Evolutionary conservation across 2,329 filamentous ascomycete genomes (phyloP), one percentile per base, ranked within the genome.

Genomic region (Trichoderma sp.): DNA sequence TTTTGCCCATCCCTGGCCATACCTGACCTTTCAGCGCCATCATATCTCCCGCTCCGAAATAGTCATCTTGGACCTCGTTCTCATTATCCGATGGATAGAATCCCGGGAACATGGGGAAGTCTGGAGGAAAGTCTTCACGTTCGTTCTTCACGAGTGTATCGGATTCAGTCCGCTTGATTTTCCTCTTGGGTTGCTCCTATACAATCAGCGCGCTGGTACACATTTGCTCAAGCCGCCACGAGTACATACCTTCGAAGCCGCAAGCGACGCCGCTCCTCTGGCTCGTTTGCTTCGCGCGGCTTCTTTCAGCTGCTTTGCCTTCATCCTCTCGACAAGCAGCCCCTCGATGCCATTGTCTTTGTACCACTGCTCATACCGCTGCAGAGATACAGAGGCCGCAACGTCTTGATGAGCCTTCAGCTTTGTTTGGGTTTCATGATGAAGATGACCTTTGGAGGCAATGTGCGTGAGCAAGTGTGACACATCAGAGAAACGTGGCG

Each of bases 381-480:
- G 86, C 58, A 97, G 84, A 36, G 88, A 80, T 12, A 86, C 80
- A 28, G 87, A 85, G n/a, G 92, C 90, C n/a, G 83, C 83, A n/a
- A 85, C 81, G 73, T 97, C 92, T 59, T 88, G 86, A 68, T 89
- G 87, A 70, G 91, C 88, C 71, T 88, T 89, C 75, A 97, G 88
- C 76, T 93, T 91, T 67, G 94, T 87, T 77, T 93, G 94, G 83
- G 95, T 97, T 77, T 93, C 90, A 79, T 93, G 88, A 72, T 94
- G 91, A 39, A 98, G 85, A 80, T 98, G 95, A n/a, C 92, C 92
- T 80, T 98, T 98, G 74, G 95, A 98, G 72, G 92, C 90, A 73
- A 98, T 89, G 79, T 98, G 95, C 13, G 95, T 98, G 78, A 98
- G 88, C 47, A 98, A 85, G 81, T 98, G 95, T 39, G 95, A 97